These are phyloP conservation scores for Eremothecium coryli DNA, from an alignment of 1,139 yeast genomes.

Conservation along the genomic window DNA sequence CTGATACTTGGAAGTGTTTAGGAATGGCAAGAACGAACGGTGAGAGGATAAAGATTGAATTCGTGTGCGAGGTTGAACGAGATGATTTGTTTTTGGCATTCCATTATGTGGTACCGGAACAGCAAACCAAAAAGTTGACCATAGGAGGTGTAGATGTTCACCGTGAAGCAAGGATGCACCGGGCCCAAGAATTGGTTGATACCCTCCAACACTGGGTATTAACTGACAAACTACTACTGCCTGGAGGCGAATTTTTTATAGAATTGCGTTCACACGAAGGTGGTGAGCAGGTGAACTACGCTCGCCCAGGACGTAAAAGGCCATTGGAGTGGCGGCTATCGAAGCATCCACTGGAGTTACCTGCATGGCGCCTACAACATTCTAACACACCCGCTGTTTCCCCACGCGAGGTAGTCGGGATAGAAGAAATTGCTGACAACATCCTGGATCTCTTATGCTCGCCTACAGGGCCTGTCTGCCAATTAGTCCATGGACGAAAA, in stretches of 20 bases:
- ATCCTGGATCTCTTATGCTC: slow-evolving; percentile 35
- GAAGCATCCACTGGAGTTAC: slow-evolving; percentile 4
- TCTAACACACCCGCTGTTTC: not conserved
- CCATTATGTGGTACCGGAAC: slow-evolving; percentile 3
- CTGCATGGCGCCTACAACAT: not conserved
- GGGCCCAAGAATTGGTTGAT: too few relatives aligned
- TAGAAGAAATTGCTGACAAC: slow-evolving; percentile 40
- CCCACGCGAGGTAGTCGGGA: slow-evolving; percentile 42
- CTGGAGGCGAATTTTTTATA: slow-evolving; percentile 9
- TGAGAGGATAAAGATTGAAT: slow-evolving; percentile 15
- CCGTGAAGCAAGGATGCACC: too few relatives aligned
- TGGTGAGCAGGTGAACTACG: slow-evolving; percentile 10
- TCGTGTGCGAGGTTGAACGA: slow-evolving; percentile 2
- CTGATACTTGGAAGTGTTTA: slow-evolving; percentile 49
- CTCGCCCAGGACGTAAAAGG: not conserved
- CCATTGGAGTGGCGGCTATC: slow-evolving; percentile 2
- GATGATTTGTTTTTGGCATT: not conserved
- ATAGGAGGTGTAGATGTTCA: slow-evolving; percentile 1
- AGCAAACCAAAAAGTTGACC: not conserved
- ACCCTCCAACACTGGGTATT: slow-evolving; percentile 9
- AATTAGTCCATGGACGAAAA: slow-evolving; percentile 58
- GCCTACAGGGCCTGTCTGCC: slow-evolving; percentile 32
- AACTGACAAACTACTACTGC: slow-evolving; percentile 14
- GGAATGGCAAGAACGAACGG: slow-evolving; percentile 31
- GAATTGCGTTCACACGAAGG: slow-evolving; percentile 13